These are phyloP conservation scores for Colletotrichum musae DNA, from an alignment of 2,329 filamentous ascomycete species.

Conservation along the genomic window DNA sequence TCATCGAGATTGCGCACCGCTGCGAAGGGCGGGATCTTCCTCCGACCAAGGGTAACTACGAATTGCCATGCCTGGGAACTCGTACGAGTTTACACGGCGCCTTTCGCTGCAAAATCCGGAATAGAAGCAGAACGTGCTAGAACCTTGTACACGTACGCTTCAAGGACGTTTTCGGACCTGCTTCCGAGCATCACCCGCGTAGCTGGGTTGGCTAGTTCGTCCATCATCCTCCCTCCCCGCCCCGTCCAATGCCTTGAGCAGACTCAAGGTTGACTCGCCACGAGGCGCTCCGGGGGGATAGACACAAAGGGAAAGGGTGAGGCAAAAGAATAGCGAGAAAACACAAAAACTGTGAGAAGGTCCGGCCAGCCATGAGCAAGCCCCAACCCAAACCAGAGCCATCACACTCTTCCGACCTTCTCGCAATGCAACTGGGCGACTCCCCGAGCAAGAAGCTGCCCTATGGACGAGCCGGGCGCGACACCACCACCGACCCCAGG, in stretches of 20 bases:
- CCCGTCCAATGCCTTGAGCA: slow-evolving; percentile 4
- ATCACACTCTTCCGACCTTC: too few relatives aligned
- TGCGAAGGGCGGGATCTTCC: neutral
- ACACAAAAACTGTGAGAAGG: neutral
- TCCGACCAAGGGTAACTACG: neutral
- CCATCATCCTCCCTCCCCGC: neutral
- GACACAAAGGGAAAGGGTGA: too few relatives aligned
- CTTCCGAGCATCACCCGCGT: slow-evolving; percentile 3
- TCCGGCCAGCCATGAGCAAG: neutral
- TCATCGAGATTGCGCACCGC: slow-evolving; percentile 15
- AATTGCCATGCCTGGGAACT: neutral
- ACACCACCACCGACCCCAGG: slow-evolving; percentile 16
- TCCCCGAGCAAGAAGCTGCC: neutral
- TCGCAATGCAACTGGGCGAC: too few relatives aligned
- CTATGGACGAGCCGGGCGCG: neutral
- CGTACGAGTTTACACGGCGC: neutral
- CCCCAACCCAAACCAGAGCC: too few relatives aligned
- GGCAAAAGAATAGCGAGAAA: neutral
- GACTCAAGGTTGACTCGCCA: slow-evolving; percentile 19
- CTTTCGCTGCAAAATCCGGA: neutral
- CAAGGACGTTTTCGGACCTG: neutral
- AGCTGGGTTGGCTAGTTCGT: neutral
- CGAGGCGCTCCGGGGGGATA: neutral
- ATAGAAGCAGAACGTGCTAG: slow-evolving; percentile 2
- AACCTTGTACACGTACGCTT: neutral